phyloP scores from a whole-genome alignment of 768 basidiomycete species.

The Phanerochaete carnosa region DNA sequence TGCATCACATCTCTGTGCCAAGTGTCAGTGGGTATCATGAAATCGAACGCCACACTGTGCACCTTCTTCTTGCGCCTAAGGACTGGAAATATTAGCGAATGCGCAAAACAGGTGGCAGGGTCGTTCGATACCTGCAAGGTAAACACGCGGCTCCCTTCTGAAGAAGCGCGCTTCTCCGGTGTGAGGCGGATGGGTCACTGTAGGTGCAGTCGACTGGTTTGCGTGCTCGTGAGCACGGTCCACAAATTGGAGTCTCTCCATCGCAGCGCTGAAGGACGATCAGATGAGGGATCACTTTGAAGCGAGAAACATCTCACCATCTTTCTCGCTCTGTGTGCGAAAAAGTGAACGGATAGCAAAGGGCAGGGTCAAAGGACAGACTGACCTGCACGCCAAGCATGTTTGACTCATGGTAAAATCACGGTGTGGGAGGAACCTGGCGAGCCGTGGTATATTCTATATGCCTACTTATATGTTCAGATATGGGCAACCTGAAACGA shows the following conservation, averaged over 20 bases:
- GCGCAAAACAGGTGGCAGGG: background rate
- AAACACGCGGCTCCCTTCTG: constrained; percentile 25
- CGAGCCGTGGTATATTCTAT: background rate
- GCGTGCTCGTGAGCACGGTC: constrained; percentile 23
- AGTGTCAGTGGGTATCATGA: background rate
- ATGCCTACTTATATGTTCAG: background rate
- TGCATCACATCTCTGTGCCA: constrained; percentile 24
- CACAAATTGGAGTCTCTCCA: constrained; percentile 19
- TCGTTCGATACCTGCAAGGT: constrained; percentile 17
- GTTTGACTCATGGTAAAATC: constrained; percentile 18
- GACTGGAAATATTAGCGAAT: background rate
- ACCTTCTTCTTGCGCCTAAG: constrained; percentile 27
- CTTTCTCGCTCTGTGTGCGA: constrained; percentile 19
- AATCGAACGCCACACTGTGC: background rate
- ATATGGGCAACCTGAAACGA: background rate
- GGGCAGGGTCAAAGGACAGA: background rate
- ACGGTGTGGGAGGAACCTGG: background rate
- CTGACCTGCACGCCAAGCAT: constrained; percentile 22
- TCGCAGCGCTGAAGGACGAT: constrained; percentile 20
- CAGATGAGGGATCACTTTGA: background rate
- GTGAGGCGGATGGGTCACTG: constrained; percentile 4
- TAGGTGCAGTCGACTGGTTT: constrained; percentile 19
- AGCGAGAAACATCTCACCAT: constrained; percentile 12
- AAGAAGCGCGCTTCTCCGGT: constrained; percentile 19
- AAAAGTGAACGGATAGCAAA: background rate